Evolutionary conservation across 225 moss, liverwort and hornwort species (phyloP).

Genomic region (Bryoerythrophyllum caledonicum): DNA sequence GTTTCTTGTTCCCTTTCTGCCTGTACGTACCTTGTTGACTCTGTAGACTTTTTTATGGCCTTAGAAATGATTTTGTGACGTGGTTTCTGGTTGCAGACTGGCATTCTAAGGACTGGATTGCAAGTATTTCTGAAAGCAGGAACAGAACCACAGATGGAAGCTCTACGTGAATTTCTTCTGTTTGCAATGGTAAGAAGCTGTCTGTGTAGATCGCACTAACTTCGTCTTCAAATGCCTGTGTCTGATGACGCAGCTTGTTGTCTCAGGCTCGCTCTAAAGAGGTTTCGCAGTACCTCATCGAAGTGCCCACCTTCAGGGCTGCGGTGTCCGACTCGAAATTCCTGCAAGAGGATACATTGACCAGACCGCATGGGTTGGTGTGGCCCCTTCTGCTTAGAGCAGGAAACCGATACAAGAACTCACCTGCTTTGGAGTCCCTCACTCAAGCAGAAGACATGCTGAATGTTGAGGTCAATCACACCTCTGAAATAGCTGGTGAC

Average conservation of each 20-base stretch:
- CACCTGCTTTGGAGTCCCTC: slow-evolving; percentile 27
- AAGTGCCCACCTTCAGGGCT: slow-evolving; percentile 57
- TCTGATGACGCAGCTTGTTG: slow-evolving; percentile 4
- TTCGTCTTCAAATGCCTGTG: slow-evolving; percentile 14
- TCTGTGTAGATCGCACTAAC: not conserved
- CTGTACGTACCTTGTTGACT: slow-evolving; percentile 3
- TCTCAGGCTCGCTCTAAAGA: slow-evolving; percentile 63
- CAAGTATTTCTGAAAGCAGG: slow-evolving; percentile 70
- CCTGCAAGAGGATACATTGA: slow-evolving; percentile 52
- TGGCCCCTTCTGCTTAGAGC: slow-evolving; percentile 75
- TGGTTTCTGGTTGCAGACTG: slow-evolving; percentile 57
- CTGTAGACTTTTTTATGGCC: slow-evolving; percentile 20
- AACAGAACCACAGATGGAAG: slow-evolving; percentile 66
- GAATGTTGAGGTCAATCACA: slow-evolving; percentile 42
- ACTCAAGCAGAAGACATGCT: slow-evolving; percentile 49
- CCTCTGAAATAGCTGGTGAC: slow-evolving; percentile 46
- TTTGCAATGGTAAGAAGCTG: slow-evolving; percentile 57
- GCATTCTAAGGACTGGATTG: slow-evolving; percentile 69
- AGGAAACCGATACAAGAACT: slow-evolving; percentile 35
- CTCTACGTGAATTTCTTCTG: slow-evolving; percentile 75
- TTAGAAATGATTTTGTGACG: slow-evolving; percentile 22
- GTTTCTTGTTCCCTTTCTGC: slow-evolving; percentile 13
- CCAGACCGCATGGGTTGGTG: slow-evolving; percentile 68
- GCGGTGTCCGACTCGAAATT: slow-evolving; percentile 42
- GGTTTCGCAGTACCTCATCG: slow-evolving; percentile 60